These are phyloP conservation scores for Elaphomyces granulatus DNA, from an alignment of 495 filamentous ascomycete genomes.

Conservation along the genomic window DNA sequence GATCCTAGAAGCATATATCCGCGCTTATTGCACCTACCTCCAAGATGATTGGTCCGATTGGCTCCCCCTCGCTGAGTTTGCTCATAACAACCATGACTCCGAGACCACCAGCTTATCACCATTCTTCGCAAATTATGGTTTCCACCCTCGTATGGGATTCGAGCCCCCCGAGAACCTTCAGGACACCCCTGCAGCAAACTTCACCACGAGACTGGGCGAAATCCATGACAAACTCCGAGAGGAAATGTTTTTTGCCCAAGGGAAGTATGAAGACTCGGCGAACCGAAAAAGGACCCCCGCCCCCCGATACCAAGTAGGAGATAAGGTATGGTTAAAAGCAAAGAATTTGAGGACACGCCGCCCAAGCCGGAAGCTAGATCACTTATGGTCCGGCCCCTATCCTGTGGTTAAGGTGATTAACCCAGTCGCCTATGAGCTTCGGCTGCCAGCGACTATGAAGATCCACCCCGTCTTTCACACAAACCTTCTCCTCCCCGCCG, in stretches of 20 bases:
- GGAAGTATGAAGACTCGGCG: not conserved
- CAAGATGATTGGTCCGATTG: conserved; percentile 11
- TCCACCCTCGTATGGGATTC: conserved; percentile 6
- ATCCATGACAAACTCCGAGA: conserved; percentile 1
- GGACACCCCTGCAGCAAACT: not conserved
- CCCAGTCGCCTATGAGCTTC: not conserved
- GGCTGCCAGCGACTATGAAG: not conserved
- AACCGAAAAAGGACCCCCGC: not conserved
- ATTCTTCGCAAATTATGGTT: conserved; percentile 10
- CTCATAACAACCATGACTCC: conserved; percentile 2
- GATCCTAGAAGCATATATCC: conserved; percentile 7
- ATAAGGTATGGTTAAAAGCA: conserved; percentile 10
- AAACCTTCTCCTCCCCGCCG: not conserved
- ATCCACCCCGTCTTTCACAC: conserved; percentile 3
- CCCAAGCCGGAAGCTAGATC: conserved; percentile 7
- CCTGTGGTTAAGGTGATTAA: not conserved
- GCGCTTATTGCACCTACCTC: not conserved
- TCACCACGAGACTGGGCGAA: not conserved
- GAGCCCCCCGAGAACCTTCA: not conserved
- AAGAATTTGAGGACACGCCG: conserved; percentile 3
- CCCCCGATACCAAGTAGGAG: not conserved
- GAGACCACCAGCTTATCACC: too few species aligned
- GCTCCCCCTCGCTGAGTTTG: conserved; percentile 8
- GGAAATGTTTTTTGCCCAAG: conserved; percentile 1
- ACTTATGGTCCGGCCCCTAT: not conserved